These are phyloP conservation scores for Prosopis cineraria DNA, from an alignment of 306 rosid genomes.

Conservation along the genomic window DNA sequence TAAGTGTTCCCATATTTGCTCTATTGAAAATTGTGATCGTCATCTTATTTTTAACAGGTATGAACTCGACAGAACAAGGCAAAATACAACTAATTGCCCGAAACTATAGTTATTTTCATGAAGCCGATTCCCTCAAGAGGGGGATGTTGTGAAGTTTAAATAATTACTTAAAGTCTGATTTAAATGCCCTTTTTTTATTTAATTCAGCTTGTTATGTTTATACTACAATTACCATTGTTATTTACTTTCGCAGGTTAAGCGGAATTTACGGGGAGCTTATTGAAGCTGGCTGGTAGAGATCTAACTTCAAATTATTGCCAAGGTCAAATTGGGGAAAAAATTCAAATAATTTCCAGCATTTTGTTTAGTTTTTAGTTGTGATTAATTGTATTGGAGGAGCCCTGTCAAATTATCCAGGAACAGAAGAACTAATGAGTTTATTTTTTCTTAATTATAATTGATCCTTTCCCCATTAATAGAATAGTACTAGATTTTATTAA, in stretches of 20 bases:
- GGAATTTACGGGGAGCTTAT: conserved; percentile 29
- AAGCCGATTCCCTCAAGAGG: not conserved
- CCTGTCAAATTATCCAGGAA: too few species aligned
- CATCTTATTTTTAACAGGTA: conserved; percentile 57
- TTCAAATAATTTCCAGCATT: too few species aligned
- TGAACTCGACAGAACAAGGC: not conserved
- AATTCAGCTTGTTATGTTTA: not conserved
- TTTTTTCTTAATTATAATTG: too few species aligned
- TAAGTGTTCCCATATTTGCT: conserved; percentile 45
- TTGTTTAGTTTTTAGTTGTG: too few species aligned
- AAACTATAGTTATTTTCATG: not conserved
- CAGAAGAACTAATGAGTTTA: not conserved
- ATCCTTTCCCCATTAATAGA: not conserved
- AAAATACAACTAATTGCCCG: not conserved
- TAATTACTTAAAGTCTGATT: conserved; percentile 13
- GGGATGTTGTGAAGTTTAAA: not conserved
- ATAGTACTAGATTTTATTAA: too few species aligned
- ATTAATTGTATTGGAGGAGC: too few species aligned
- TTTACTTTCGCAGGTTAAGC: conserved; percentile 40
- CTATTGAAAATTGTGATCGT: conserved; percentile 44
- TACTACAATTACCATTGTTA: not conserved
- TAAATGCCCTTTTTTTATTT: not conserved
- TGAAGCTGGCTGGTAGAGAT: conserved; percentile 34
- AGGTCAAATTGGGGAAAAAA: too few species aligned
- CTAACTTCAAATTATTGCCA: conserved; percentile 33